Evolutionary conservation across 148 eudicot species (phyloP).

Genomic region (Persicaria tinctoria): DNA sequence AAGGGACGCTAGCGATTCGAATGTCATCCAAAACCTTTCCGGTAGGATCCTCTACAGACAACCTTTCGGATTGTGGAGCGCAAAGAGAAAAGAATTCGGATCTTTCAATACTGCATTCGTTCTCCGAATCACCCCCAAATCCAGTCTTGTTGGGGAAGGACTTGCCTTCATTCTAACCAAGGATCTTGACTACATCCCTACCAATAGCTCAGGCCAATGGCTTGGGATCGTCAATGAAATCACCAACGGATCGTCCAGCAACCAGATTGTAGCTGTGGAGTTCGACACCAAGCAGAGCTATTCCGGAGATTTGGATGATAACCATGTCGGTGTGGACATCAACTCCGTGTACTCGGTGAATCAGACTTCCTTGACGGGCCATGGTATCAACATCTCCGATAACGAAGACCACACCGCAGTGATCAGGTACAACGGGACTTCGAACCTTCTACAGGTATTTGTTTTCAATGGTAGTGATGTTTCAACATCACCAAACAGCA

Average conservation of each 20-base stretch:
- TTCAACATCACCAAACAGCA: neutral
- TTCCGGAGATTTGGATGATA: conserved; percentile 21
- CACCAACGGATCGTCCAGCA: conserved; percentile 17
- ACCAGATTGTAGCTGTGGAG: conserved; percentile 24
- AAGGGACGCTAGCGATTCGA: neutral
- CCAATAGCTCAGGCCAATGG: conserved; percentile 46
- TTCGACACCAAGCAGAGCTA: conserved; percentile 36
- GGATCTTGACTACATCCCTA: conserved; percentile 28
- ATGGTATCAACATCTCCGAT: conserved; percentile 13
- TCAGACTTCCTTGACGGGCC: conserved; percentile 21
- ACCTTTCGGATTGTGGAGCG: conserved; percentile 10
- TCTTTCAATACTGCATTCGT: conserved; percentile 32
- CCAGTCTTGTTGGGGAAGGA: conserved; percentile 42
- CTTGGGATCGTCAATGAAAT: conserved; percentile 32
- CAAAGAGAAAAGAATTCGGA: neutral
- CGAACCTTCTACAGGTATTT: conserved; percentile 13
- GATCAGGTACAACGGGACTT: conserved; percentile 19
- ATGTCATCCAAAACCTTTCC: conserved; percentile 1
- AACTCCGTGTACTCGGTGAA: conserved; percentile 20
- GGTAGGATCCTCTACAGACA: conserved; percentile 20
- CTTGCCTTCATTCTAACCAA: conserved; percentile 47
- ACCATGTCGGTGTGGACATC: conserved; percentile 32
- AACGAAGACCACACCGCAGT: conserved; percentile 14
- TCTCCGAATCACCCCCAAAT: conserved; percentile 11
- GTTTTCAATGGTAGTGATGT: conserved; percentile 1